Evolutionary conservation across 2,329 filamentous ascomycete species (phyloP).

Genomic region (Aspergillus viridinutans): DNA sequence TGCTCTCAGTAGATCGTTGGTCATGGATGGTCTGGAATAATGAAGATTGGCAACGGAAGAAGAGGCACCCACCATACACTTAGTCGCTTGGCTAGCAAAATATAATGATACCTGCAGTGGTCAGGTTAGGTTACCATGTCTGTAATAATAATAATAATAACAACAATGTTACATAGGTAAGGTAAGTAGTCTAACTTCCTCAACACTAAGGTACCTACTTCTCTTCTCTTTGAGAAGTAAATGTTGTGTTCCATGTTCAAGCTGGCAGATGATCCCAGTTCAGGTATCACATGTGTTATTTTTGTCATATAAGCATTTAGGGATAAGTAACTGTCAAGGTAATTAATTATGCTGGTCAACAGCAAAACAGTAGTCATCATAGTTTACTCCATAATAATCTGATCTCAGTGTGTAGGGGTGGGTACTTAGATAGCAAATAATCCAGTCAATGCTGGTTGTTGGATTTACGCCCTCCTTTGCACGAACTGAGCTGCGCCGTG

Average conservation of each 20-base stretch:
- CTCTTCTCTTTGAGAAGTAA: slow-evolving; percentile 4
- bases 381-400: no score
- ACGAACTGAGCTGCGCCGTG: slow-evolving; percentile 4
- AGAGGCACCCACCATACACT: slow-evolving; percentile 15
- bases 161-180: neutral
- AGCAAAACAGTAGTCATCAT: neutral
- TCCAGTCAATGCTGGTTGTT: neutral
- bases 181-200: neutral
- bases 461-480: neutral
- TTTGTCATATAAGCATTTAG: slow-evolving; percentile 11
- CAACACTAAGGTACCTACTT: neutral
- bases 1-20: neutral
- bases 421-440: neutral
- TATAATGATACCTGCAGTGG: neutral
- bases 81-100: slow-evolving; percentile 7
- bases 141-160: neutral
- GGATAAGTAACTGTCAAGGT: neutral
- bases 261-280: slow-evolving; percentile 10
- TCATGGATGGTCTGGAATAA: slow-evolving; percentile 16
- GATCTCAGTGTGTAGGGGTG: neutral
- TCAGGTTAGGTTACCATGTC: neutral
- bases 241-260: slow-evolving; percentile 9
- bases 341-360: neutral
- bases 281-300: slow-evolving; percentile 15
- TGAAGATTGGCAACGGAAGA: slow-evolving; percentile 20